These are phyloP conservation scores for Paspalum notatum DNA, from an alignment of 176 grass and related monocot genomes.

Conservation along the genomic window DNA sequence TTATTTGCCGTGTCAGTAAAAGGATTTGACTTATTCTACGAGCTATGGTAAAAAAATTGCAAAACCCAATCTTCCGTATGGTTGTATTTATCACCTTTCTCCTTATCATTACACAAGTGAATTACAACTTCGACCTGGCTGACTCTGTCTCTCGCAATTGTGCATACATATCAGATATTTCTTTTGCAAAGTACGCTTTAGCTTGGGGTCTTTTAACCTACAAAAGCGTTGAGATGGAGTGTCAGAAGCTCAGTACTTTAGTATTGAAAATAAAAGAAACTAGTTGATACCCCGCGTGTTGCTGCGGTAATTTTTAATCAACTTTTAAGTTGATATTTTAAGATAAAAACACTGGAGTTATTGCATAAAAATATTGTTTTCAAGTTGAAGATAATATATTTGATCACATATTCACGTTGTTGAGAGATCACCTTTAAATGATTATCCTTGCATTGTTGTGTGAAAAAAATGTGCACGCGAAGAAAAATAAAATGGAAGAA, in stretches of 20 bases:
- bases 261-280: slow-evolving; percentile 8
- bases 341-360: too few species aligned
- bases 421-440: too few species aligned
- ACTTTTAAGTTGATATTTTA: too few species aligned
- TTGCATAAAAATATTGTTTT: too few species aligned
- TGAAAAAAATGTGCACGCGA: too few species aligned
- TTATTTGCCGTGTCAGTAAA: neutral
- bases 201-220: slow-evolving; percentile 96
- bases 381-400: too few species aligned
- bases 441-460: too few species aligned
- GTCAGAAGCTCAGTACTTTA: neutral
- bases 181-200: slow-evolving; percentile 86
- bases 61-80: slow-evolving; percentile 1
- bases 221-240: neutral
- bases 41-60: neutral
- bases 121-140: slow-evolving; percentile 35
- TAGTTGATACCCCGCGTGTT: too few species aligned
- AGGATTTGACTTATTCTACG: slow-evolving; percentile 14
- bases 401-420: too few species aligned
- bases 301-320: too few species aligned
- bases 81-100: slow-evolving; percentile 3
- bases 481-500: too few species aligned
- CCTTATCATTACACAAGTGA: slow-evolving; percentile 2
- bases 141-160: slow-evolving; percentile 48
- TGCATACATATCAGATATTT: slow-evolving; percentile 80